Conservation (phyloP, 306 rosid genomes). For the Echinosophora koreensis region DNA sequence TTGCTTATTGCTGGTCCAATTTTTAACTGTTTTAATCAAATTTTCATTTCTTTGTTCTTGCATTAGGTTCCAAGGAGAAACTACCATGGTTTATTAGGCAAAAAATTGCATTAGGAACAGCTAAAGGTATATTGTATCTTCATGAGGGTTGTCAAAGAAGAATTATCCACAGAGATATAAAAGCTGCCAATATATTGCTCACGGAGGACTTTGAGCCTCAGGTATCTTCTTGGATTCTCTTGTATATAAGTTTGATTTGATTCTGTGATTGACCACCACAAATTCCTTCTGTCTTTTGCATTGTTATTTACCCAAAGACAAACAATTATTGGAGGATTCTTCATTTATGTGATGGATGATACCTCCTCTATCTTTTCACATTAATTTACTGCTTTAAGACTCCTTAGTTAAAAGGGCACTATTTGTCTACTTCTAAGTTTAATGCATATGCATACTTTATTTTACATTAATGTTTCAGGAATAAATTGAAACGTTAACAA, state of each 20-base stretch:
- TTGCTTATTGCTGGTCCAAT: not conserved
- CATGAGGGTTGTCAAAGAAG: constrained; percentile 95
- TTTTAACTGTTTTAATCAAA: not conserved
- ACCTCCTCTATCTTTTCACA: not conserved
- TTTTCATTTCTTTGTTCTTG: not conserved
- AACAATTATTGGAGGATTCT: constrained; percentile 31
- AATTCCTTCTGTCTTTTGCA: constrained; percentile 1
- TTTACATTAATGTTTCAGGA: constrained; percentile 12
- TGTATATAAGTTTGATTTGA: constrained; percentile 29
- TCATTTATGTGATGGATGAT: constrained; percentile 23
- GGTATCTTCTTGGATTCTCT: constrained; percentile 57
- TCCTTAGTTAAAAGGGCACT: not conserved
- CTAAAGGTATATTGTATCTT: constrained; percentile 81
- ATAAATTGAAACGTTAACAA: not conserved
- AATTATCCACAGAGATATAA: constrained; percentile 95
- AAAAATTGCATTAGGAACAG: constrained; percentile 87
- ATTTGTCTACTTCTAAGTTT: constrained; percentile 1
- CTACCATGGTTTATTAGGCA: constrained; percentile 80
- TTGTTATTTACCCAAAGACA: constrained; percentile 32
- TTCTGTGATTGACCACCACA: constrained; percentile 40
- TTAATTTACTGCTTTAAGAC: not conserved
- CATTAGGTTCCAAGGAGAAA: constrained; percentile 74
- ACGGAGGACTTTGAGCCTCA: constrained; percentile 82
- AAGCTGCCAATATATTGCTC: constrained; percentile 96
- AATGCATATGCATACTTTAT: constrained; percentile 1